Percentiles rank a stretch among this genome's conserved stretches.
phyloP scores from a whole-genome alignment of 2,329 filamentous ascomycete species.

The Talaromyces amestolkiae region DNA sequence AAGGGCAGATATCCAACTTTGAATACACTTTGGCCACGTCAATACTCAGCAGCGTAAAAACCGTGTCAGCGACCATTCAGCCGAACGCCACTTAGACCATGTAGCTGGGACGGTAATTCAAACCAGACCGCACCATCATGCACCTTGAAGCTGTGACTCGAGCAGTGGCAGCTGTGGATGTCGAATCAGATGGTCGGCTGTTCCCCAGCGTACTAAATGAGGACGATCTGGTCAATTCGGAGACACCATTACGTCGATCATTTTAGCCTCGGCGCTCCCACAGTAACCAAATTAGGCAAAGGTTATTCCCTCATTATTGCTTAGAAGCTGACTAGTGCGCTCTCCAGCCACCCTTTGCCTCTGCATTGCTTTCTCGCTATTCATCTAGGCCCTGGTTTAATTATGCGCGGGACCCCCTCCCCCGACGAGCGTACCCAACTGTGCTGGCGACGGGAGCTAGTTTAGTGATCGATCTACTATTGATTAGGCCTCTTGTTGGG shows the following conservation, averaged over 20 bases:
- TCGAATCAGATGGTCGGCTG: background rate
- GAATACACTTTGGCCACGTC: background rate
- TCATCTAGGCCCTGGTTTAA: background rate
- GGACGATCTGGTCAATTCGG: slow-evolving; percentile 10
- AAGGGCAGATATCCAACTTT: background rate
- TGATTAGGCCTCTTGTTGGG: background rate
- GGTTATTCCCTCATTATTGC: background rate
- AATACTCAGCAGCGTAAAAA: background rate
- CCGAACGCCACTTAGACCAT: background rate
- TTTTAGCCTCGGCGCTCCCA: background rate
- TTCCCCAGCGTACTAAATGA: background rate
- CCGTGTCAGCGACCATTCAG: background rate
- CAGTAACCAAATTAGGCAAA: background rate
- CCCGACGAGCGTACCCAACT: background rate
- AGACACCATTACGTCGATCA: slow-evolving; percentile 4
- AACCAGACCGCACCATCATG: background rate
- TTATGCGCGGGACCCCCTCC: background rate
- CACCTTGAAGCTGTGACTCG: background rate
- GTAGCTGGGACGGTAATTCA: background rate
- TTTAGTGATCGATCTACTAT: background rate
- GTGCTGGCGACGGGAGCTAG: background rate
- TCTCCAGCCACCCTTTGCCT: background rate
- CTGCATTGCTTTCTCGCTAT: background rate
- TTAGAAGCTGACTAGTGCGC: background rate
- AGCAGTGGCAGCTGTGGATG: background rate